A percentile compares a stretch with the other conserved stretches of the same genome.
These are phyloP conservation scores for Kuraishia borneana DNA, from an alignment of 805 yeast species.

Conservation along the genomic window DNA sequence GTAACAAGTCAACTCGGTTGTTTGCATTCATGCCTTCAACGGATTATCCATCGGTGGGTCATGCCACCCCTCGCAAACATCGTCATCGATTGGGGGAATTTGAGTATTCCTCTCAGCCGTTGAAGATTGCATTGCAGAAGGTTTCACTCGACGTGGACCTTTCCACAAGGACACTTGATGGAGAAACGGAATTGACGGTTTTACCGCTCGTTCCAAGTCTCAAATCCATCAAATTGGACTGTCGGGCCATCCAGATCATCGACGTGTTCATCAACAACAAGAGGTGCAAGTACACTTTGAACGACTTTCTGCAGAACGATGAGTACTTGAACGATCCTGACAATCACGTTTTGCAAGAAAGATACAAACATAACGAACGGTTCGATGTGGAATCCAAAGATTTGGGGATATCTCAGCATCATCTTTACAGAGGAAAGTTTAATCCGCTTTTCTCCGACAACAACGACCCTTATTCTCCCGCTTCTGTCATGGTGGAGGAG, in stretches of 20 bases:
- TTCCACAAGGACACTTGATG: constrained; percentile 43
- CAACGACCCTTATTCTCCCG: constrained; percentile 18
- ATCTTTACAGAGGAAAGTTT: constrained; percentile 40
- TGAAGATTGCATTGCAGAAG: constrained; percentile 76
- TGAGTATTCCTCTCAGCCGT: constrained; percentile 25
- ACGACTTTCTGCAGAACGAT: constrained; percentile 33
- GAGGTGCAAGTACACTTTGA: constrained; percentile 40
- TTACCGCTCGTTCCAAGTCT: constrained; percentile 57
- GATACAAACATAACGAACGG: constrained; percentile 11
- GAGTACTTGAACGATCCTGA: constrained; percentile 20
- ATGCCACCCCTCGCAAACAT: constrained; percentile 13
- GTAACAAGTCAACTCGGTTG: no score
- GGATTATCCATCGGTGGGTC: constrained; percentile 11
- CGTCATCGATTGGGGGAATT: constrained; percentile 13
- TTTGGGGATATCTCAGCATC: constrained; percentile 43
- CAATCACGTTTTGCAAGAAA: constrained; percentile 19
- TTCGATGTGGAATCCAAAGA: constrained; percentile 32
- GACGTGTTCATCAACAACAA: constrained; percentile 57
- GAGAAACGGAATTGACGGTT: constrained; percentile 75
- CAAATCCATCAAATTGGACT: constrained; percentile 59
- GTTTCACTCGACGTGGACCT: constrained; percentile 74
- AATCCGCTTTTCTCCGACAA: constrained; percentile 40
- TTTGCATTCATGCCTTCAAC: neutral
- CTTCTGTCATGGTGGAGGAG: constrained; percentile 15
- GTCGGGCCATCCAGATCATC: constrained; percentile 60